Evolutionary conservation across 2,329 filamentous ascomycete genomes (phyloP).

Genomic region (Metarhizium robertsii): DNA sequence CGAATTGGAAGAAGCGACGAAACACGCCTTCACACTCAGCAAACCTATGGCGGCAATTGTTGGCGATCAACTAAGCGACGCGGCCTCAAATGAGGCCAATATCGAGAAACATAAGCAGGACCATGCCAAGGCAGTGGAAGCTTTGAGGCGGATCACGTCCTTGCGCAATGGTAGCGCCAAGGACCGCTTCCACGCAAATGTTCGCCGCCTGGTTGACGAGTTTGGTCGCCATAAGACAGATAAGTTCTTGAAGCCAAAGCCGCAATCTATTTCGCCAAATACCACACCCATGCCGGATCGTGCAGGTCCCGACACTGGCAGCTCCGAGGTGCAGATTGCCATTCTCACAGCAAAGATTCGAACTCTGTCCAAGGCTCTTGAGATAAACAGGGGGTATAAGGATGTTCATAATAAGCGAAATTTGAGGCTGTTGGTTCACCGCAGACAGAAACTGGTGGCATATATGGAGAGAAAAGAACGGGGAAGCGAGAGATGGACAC

Average conservation of each 20-base stretch:
- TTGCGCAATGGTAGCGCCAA: constrained; percentile 69
- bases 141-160: constrained; percentile 69
- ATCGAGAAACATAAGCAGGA: constrained; percentile 37
- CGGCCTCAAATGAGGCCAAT: constrained; percentile 21
- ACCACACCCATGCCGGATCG: constrained; percentile 39
- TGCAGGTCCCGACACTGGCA: constrained; percentile 86
- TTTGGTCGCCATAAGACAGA: constrained; percentile 94
- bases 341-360: constrained; percentile 93
- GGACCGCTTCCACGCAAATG: constrained; percentile 73
- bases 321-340: constrained; percentile 93
- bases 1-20: constrained; percentile 58
- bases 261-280: constrained; percentile 33
- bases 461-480: constrained; percentile 87
- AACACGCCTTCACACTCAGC: constrained; percentile 59
- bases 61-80: constrained; percentile 30
- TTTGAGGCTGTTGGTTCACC: constrained; percentile 75
- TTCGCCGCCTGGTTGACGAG: constrained; percentile 71
- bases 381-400: constrained; percentile 58
- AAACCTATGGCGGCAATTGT: constrained; percentile 38
- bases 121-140: constrained; percentile 63
- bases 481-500: constrained; percentile 81
- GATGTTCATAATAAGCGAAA: constrained; percentile 96
- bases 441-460: constrained; percentile 75
- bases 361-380: constrained; percentile 62
- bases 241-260: constrained; percentile 52